Evolutionary conservation across 1,284 basidiomycete genomes (phyloP).

Genomic region (Papiliotrema laurentii): DNA sequence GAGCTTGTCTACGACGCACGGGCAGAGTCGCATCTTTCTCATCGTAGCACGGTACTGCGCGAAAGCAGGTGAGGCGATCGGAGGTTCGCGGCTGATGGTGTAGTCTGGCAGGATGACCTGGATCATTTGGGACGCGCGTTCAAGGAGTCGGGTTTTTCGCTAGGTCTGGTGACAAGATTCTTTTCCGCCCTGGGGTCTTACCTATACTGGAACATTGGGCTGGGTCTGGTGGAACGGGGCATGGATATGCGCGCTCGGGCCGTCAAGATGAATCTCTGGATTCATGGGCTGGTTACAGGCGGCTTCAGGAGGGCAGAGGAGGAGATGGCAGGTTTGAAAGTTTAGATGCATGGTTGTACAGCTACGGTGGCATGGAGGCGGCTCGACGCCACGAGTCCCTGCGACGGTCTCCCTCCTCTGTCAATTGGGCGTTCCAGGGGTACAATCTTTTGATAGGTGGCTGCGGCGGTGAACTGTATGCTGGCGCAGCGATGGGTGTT

Average conservation of each 20-base stretch:
- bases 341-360: not conserved
- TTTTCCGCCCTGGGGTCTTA: conserved; percentile 18
- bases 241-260: conserved; percentile 66
- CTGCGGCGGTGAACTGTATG: too few species aligned
- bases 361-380: not conserved
- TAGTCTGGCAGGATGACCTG: conserved; percentile 72
- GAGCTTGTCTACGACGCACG: conserved; percentile 55
- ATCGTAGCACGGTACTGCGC: conserved; percentile 89
- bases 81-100: not conserved
- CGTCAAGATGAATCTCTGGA: conserved; percentile 63
- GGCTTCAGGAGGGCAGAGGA: conserved; percentile 33
- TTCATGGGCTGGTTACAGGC: conserved; percentile 42
- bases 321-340: conserved; percentile 35
- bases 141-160: conserved; percentile 17
- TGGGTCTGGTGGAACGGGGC: conserved; percentile 37
- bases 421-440: too few species aligned
- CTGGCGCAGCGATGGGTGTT: too few species aligned
- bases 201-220: conserved; percentile 31
- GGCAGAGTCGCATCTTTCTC: conserved; percentile 76
- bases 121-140: conserved; percentile 12
- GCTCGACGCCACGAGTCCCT: too few species aligned
- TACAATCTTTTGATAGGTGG: too few species aligned
- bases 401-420: too few species aligned
- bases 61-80: conserved; percentile 25
- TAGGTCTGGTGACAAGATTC: conserved; percentile 14